phyloP scores from a whole-genome alignment of 371 early-diverging fungal genomes.

The Parasitella parasitica region DNA sequence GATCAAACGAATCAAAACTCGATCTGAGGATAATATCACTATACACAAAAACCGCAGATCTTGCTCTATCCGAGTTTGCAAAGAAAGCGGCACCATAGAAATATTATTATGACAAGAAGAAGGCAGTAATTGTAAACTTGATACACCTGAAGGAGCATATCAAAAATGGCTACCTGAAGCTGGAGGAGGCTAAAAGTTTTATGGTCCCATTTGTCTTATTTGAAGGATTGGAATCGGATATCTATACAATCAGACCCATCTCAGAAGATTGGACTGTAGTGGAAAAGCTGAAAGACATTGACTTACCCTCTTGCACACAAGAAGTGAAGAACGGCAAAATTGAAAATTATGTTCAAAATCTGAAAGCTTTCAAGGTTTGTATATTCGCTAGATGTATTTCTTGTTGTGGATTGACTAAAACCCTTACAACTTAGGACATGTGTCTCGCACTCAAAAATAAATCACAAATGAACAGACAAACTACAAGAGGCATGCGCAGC shows the following conservation, averaged over 20 bases:
- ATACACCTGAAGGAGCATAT: not conserved
- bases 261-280: slow-evolving; percentile 17
- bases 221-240: slow-evolving; percentile 19
- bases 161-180: slow-evolving; percentile 3
- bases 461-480: slow-evolving; percentile 12
- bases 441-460: slow-evolving; percentile 11
- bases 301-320: slow-evolving; percentile 7
- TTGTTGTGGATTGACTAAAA: slow-evolving; percentile 13
- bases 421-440: slow-evolving; percentile 13
- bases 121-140: slow-evolving; percentile 7
- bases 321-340: not conserved
- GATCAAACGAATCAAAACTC: slow-evolving; percentile 3
- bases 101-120: slow-evolving; percentile 14
- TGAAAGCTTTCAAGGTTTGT: not conserved
- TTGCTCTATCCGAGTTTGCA: slow-evolving; percentile 14
- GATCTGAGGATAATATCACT: slow-evolving; percentile 9
- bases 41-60: slow-evolving; percentile 7
- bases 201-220: slow-evolving; percentile 12
- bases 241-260: slow-evolving; percentile 13
- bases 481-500: slow-evolving; percentile 13
- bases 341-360: not conserved
- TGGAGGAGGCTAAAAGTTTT: slow-evolving; percentile 11
- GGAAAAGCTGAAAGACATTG: slow-evolving; percentile 17
- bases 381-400: slow-evolving; percentile 13
- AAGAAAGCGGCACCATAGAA: slow-evolving; percentile 16